Evolutionary conservation across 139 green algal species (phyloP).

Genomic region (Chlamydomonas schloesseri): DNA sequence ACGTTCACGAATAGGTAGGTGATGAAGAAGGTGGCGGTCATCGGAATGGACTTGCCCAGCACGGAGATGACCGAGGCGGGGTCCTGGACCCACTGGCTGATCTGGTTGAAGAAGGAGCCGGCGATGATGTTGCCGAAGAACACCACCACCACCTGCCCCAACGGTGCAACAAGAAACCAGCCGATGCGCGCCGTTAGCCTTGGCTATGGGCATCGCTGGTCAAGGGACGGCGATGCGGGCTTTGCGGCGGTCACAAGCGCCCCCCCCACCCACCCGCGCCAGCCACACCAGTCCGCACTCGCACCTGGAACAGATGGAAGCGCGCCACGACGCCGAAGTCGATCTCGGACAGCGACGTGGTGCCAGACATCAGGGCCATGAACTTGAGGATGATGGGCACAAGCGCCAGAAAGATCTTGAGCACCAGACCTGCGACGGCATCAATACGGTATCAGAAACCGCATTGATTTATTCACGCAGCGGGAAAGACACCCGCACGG

Average conservation of each 20-base stretch:
- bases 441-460: too few species aligned
- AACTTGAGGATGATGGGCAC: background rate
- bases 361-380: background rate
- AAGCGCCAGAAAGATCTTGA: background rate
- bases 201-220: too few species aligned
- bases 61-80: conserved; percentile 51
- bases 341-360: background rate
- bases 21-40: conserved; percentile 67
- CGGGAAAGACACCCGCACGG: too few species aligned
- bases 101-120: conserved; percentile 62
- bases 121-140: conserved; percentile 61
- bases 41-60: conserved; percentile 63
- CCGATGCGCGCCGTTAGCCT: too few species aligned
- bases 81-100: conserved; percentile 44
- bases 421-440: background rate
- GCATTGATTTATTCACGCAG: background rate
- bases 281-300: background rate
- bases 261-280: too few species aligned
- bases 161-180: too few species aligned
- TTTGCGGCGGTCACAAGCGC: too few species aligned
- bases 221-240: too few species aligned
- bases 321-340: conserved; percentile 45
- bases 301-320: conserved; percentile 56
- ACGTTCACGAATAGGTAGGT: conserved; percentile 57
- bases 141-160: conserved; percentile 62